A percentile compares a stretch with the other conserved stretches of the same genome.
Conservation (phyloP, 192 early-diverging fungal genomes). For the Coemansia sp. region DNA sequence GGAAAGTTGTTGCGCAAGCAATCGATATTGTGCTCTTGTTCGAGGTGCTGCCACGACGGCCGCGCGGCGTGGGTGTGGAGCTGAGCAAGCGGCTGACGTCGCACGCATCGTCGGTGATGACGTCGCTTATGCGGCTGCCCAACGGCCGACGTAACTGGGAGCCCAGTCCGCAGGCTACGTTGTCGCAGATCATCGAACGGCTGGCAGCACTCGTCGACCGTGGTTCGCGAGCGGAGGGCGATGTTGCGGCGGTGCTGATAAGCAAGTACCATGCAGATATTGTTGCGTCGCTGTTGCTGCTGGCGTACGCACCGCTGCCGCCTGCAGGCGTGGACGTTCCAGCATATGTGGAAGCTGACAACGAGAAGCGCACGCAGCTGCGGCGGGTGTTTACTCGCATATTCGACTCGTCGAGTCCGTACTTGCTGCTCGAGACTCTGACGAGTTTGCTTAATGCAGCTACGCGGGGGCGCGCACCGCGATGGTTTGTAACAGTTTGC, state of each 20-base stretch:
- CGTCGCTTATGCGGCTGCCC: constrained; percentile 7
- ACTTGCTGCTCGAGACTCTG: constrained; percentile 65
- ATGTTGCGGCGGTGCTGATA: constrained; percentile 58
- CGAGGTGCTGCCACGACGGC: constrained; percentile 63
- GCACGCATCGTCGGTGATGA: constrained; percentile 20
- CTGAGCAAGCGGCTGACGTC: constrained; percentile 44
- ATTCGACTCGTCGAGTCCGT: constrained; percentile 54
- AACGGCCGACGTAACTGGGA: constrained; percentile 3
- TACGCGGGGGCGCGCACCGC: constrained; percentile 45
- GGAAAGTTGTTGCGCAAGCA: constrained; percentile 34
- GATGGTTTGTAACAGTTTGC: constrained; percentile 68
- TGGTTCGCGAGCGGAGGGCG: constrained; percentile 52
- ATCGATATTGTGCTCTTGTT: constrained; percentile 41
- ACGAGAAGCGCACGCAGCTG: constrained; percentile 16
- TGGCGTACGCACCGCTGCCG: constrained; percentile 66
- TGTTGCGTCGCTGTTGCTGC: constrained; percentile 64
- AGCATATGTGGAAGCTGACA: constrained; percentile 46
- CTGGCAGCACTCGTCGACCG: constrained; percentile 19
- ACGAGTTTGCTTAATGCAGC: constrained; percentile 63
- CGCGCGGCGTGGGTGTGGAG: constrained; percentile 65
- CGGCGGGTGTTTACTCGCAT: constrained; percentile 39
- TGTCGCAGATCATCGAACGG: constrained; percentile 9
- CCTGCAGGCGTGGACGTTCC: constrained; percentile 13
- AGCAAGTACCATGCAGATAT: constrained; percentile 64
- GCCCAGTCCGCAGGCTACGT: neutral